Evolutionary conservation across 2,329 filamentous ascomycete genomes (phyloP), one percentile per base, ranked within the genome.

Genomic region (Talaromyces amestolkiae): DNA sequence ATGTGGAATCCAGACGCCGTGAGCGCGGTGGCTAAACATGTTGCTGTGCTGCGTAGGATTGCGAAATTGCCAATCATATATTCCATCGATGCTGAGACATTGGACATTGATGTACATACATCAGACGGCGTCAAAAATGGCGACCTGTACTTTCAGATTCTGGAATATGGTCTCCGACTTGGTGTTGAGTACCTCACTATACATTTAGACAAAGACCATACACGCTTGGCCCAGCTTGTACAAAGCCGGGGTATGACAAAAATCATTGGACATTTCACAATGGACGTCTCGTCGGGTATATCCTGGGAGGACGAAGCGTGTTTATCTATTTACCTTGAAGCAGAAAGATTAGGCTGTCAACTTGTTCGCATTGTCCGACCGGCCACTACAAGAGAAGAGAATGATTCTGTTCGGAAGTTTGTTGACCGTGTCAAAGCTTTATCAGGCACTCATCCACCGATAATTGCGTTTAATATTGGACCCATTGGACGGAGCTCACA

Each of bases 31-130:
- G 83, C 84, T 49, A 83, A 82, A 54, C 83, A 87, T 68, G 82
- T 89, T 3, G 83, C 86, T 15, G 76, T 84, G 39, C 83, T 88
- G 60, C 82, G 86, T 66, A 82, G 86, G 68, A 84, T 83, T 65
- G 74, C 87, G 41, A 80, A 82, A 39, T 73, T 85, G 5, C 86
- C 86, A 2, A 84, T 88, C 41, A 84, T 88, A 60, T 84, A 85
- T 66, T 82, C 84, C 35, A 82, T 87, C 22, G 85, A 87, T 37
- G 70, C 53, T 6, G 70, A 70, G 0, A 59, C 69, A 5, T 65
- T 70, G 0, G 70, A 67, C 3, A 67, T 71, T 2, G 66, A 66
- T 1, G 45, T 58, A 17, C 47, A 24, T 7, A 66, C 70, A 54
- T 51, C 60, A 3, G 63, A 66, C 33, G 62, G 65, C 13, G 59